Evolutionary conservation across 2,329 filamentous ascomycete genomes (phyloP), one percentile per base, ranked within the genome.

Genomic region (Ceratocystis ficicola): DNA sequence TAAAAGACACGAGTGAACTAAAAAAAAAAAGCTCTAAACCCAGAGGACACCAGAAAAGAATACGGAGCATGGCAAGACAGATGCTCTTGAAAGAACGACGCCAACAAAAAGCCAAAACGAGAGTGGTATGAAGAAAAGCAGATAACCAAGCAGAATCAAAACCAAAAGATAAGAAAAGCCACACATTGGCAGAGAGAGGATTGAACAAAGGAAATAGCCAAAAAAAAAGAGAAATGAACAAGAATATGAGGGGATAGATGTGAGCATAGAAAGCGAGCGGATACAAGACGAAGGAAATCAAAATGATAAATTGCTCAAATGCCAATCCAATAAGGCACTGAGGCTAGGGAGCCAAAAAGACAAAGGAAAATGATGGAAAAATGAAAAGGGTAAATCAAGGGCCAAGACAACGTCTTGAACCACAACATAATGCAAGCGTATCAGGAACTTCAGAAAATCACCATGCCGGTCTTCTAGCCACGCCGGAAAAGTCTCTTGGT

Each of bases 401-500:
- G 8, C 48, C 6, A 52, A 10, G 48, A 10, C 48, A 25, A 52
- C 4, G 10, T 41, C 36, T 41, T 41, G 36, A 15, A 41, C 36
- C 36, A 41, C 36, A 41, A 41, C 3, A 41, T 41, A 41, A 41
- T 41, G 3, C 36, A 41, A 15, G 10, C 12, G 36, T 41, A 15
- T 41, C 36, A 15, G 36, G 48, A 52, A 59, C 55, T 22, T 46
- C 44, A 66, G 36, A 62, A 66, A 17, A 22, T 64, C 46, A 66
- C 17, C 25, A 22, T 55, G 52, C 61, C 65, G 20, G 62, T 64
- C 55, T 46, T 50, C 66, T 67, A 67, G 25, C 69, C 73, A 74
- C 79, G 80, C 71, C 84, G 79, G 71, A 88, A 89, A 63, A 92
- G 73, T 70, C 89, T 81, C 76, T 88, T 88, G 17, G 88, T 91